Base-by-base conservation (phyloP, 2,329 filamentous ascomycete species). In the Mariannaea sp. region DNA sequence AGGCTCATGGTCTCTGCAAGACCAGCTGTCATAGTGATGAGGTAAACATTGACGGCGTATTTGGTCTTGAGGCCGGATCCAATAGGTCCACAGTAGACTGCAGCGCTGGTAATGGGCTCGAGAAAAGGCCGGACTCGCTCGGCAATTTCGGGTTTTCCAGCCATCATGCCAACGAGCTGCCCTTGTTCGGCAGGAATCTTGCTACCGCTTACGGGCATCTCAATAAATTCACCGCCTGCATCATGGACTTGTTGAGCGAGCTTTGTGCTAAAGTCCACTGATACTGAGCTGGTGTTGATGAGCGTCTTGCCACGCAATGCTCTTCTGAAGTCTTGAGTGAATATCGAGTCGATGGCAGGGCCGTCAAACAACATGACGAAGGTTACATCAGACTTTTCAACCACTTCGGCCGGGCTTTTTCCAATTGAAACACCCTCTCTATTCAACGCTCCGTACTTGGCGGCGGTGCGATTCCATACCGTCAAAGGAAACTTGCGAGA, bases 181-280 rank as follows among this genome's bases (percentile, higher is more conserved):
- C 70, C 70, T 38, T 66, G 58, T 49, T 70, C 70, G 1, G 70
- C 70, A 1, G 70, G 70, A 1, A 68, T 51, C 35, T 66, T 67
- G 59, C 69, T 70, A 6, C 70, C 70, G 43, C 70, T 71, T 26
- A 71, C 70, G 2, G 69, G 70, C 69, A 71, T 71, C 47, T 71
- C 69, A 32, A 72, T 48, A 20, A 66, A 72, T 3, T 62, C 38
- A 1, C 69, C 69, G 1, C 70, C 67, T 3, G 62, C 65, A 2
- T 40, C 20, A 5, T 43, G 39, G 3, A 69, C 59, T 17, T 65
- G 48, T 13, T 57, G 45, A 4, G 58, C 63, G 2, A 71, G 56
- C 1, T 49, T 24, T 9, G 57, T 56, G 48, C 65, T 70, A 30
- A 62, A 66, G 0, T 61, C 60, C 1, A 61, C 66, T 1, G 67